Conservation (phyloP, 345 rosid species). For the Mangifera indica region DNA sequence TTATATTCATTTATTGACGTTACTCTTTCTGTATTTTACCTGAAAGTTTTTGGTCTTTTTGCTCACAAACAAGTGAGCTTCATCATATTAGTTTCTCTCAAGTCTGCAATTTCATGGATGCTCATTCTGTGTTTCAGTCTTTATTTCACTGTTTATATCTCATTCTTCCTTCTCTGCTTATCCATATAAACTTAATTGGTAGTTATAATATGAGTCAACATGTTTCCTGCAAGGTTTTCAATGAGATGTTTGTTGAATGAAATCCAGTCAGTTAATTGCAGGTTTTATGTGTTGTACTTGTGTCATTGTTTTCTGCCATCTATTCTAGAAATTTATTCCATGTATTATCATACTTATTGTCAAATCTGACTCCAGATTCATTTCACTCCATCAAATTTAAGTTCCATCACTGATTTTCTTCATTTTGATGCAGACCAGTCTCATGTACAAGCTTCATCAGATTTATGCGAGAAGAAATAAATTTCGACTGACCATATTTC, state of each 20-base stretch:
- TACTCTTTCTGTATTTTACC: not conserved
- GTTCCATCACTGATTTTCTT: not conserved
- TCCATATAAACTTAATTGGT: not conserved
- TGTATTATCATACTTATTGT: no score
- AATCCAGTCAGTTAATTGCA: not conserved
- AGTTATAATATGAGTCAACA: not conserved
- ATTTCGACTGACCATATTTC: conserved; percentile 77
- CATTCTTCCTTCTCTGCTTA: not conserved
- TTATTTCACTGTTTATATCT: not conserved
- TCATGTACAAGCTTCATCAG: conserved; percentile 85
- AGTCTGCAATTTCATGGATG: not conserved
- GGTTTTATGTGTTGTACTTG: not conserved
- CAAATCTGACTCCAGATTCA: not conserved
- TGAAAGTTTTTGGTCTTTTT: not conserved
- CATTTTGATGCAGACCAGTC: conserved; percentile 67
- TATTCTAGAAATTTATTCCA: not conserved
- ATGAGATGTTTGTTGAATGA: not conserved
- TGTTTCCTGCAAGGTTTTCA: no score
- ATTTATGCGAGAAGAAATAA: conserved; percentile 54
- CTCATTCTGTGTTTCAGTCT: not conserved
- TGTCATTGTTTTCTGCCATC: not conserved
- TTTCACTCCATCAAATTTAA: not conserved
- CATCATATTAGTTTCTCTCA: not conserved
- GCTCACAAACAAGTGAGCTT: not conserved
- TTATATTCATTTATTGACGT: not conserved